Evolutionary conservation across 495 filamentous ascomycete genomes (phyloP), one percentile per base, ranked within the genome.

Genomic region (Jackrogersella minutella): DNA sequence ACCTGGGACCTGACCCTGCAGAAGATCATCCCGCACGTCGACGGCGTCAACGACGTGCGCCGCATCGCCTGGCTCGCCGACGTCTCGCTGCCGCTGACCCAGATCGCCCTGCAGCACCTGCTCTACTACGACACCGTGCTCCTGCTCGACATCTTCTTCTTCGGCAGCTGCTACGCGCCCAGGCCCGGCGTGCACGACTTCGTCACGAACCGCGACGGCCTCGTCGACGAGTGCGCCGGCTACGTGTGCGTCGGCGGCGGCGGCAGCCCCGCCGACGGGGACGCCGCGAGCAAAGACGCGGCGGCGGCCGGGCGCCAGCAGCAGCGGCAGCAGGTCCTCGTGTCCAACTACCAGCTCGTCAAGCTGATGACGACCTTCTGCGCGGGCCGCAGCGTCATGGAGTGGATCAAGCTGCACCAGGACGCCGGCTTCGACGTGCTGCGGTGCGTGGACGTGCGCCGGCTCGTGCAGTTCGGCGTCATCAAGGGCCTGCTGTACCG

Each of bases 401-500:
- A 90, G 73, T 98, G 92, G 91, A 87, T 91, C 64, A 80, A 88
- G 16, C 83, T 88, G 36, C 88, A 95, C 77, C 82, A 82, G 58
- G 83, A 85, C 22, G 71, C 73, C 21, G 82, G 82, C 6, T 77
- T 85, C 44, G 79, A 84, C 58, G 78, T 88, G 21, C 81, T 97
- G 4, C 76, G 82, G 10, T 84, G 87, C 68, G 85, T 99, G 62
- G 95, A 99, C 76, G 86, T 97, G 43, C 85, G 95, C 1, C 87
- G 96, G 24, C 90, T 99, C 59, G 90, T 99, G 59, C 94, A 93
- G 31, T 98, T 97, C 75, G 95, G 96, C 44, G 85, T 98, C 13
- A 95, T 97, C 69, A 97, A 98, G 76, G 93, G 93, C 3, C 90
- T 96, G 64, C 70, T 99, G n/a, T 97, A 97, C 76, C 86, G 95